phyloP scores from a whole-genome alignment of 768 basidiomycete genomes.

The Trametes maxima region DNA sequence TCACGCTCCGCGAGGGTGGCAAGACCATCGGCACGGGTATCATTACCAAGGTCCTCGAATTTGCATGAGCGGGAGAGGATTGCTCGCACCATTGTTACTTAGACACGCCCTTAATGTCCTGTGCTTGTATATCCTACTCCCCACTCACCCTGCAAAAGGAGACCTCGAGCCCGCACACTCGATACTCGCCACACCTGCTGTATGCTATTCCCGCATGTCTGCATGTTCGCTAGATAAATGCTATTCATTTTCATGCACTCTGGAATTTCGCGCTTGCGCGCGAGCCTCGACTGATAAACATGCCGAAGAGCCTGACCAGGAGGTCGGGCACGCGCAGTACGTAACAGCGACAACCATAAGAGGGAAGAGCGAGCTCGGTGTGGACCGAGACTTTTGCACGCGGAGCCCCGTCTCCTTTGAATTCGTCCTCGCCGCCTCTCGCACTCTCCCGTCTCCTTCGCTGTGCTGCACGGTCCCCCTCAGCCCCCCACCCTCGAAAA shows the following conservation, averaged over 20 bases:
- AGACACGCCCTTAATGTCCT: constrained; percentile 20
- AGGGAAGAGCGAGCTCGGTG: constrained; percentile 13
- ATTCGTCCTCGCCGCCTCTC: neutral
- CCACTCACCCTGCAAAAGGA: constrained; percentile 28
- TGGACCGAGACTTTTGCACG: constrained; percentile 16
- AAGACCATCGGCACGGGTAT: constrained; percentile 96
- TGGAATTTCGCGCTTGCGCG: neutral
- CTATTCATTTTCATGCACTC: constrained; percentile 18
- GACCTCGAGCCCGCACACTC: constrained; percentile 25
- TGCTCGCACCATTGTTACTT: constrained; percentile 19
- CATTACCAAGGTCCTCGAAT: constrained; percentile 79
- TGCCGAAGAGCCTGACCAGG: neutral
- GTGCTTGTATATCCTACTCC: constrained; percentile 26
- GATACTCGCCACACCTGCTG: constrained; percentile 15
- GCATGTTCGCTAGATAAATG: constrained; percentile 16
- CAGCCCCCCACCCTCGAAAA: neutral
- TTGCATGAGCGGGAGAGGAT: constrained; percentile 29
- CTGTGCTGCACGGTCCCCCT: neutral
- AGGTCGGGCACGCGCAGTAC: neutral
- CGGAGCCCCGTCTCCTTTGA: constrained; percentile 3
- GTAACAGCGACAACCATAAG: constrained; percentile 20
- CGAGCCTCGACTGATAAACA: neutral
- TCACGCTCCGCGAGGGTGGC: constrained; percentile 94
- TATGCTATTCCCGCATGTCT: constrained; percentile 20
- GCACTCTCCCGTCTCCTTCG: constrained; percentile 7